phyloP scores from a whole-genome alignment of 768 basidiomycete species.

The Arthromyces matolae region DNA sequence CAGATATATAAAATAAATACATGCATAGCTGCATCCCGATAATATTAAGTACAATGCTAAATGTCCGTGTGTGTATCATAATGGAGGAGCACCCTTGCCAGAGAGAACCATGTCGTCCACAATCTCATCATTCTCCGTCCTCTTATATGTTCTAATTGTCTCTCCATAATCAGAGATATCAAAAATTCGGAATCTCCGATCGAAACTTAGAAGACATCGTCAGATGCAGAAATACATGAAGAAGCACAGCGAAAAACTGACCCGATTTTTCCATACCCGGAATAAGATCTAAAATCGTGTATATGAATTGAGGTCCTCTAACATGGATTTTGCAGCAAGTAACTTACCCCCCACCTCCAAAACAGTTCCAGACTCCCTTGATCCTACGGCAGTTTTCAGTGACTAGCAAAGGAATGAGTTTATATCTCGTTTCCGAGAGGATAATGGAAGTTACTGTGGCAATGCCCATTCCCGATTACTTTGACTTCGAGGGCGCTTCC shows the following conservation, averaged over 20 bases:
- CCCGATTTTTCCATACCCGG: conserved; percentile 79
- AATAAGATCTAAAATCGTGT: conserved; percentile 85
- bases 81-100: conserved; percentile 44
- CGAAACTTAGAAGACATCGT: too few relatives aligned
- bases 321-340: neutral
- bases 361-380: conserved; percentile 88
- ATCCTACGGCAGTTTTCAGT: conserved; percentile 87
- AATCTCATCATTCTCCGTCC: conserved; percentile 66
- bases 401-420: conserved; percentile 38
- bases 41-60: conserved; percentile 6
- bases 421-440: neutral
- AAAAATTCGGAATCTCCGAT: conserved; percentile 87
- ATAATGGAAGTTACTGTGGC: conserved; percentile 59
- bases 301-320: neutral
- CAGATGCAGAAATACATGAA: conserved; percentile 26
- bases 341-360: conserved; percentile 76
- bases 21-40: neutral
- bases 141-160: conserved; percentile 85
- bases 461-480: conserved; percentile 87
- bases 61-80: conserved; percentile 6
- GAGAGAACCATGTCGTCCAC: conserved; percentile 61
- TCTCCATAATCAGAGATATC: conserved; percentile 89
- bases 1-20: neutral
- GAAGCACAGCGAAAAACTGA: conserved; percentile 28
- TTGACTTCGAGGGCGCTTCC: conserved; percentile 68